Percentiles rank a stretch among this genome's conserved stretches.
Conservation (phyloP, 2,329 filamentous ascomycete genomes). For the Fusarium poae region DNA sequence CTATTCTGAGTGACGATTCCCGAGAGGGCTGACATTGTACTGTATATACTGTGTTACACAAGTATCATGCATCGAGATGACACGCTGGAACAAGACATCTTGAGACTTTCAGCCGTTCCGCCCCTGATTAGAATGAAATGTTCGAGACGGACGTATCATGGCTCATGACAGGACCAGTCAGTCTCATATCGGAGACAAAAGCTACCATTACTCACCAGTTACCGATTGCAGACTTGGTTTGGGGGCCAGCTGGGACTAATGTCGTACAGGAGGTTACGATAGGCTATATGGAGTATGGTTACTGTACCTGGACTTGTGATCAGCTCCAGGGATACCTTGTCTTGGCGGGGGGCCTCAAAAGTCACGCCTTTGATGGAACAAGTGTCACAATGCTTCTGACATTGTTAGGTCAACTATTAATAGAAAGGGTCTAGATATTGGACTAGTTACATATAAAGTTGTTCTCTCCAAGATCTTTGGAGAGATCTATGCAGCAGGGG, state of each 20-base stretch:
- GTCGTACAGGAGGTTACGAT: not conserved
- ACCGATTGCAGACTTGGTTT: accelerated
- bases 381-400: not conserved
- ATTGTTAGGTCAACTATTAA: not conserved
- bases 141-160: not conserved
- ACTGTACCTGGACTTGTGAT: not conserved
- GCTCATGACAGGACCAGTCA: not conserved
- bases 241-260: not conserved
- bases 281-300: not conserved
- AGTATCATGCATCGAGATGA: not conserved
- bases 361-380: not conserved
- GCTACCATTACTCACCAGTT: no score
- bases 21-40: not conserved
- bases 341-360: not conserved
- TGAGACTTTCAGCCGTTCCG: not conserved
- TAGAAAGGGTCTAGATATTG: not conserved
- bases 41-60: not conserved
- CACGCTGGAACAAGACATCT: not conserved
- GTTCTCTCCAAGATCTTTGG: not conserved
- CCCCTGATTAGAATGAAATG: not conserved
- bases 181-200: not conserved
- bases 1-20: not conserved
- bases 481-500: not conserved
- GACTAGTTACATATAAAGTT: not conserved
- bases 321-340: not conserved